phyloP scores from a whole-genome alignment of 2,329 filamentous ascomycete species.

The Alternaria tenuissima region DNA sequence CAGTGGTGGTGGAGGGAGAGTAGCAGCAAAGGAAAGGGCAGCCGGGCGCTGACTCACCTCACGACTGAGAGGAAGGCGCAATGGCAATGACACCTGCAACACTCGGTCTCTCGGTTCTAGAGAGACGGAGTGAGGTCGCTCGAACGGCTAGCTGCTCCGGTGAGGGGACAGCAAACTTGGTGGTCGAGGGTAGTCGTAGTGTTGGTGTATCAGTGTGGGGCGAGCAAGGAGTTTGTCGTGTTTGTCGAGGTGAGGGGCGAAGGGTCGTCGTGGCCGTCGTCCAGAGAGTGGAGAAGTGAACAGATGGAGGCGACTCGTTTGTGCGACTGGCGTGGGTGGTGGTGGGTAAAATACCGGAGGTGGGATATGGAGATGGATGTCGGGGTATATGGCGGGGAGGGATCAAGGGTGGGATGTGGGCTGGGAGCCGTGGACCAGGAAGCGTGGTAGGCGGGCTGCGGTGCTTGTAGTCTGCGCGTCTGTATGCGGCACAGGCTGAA shows the following conservation, averaged over 20 bases:
- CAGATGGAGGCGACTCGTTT: constrained; percentile 5
- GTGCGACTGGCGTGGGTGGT: constrained; percentile 10
- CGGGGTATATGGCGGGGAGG: constrained; percentile 43
- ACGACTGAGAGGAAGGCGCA: constrained; percentile 22
- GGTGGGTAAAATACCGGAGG: constrained; percentile 27
- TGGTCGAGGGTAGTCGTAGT: constrained; percentile 1
- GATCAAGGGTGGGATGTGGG: constrained; percentile 31
- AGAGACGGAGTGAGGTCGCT: constrained; percentile 7
- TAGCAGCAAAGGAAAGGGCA: constrained; percentile 20
- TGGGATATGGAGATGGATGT: constrained; percentile 34
- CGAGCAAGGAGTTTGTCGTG: constrained; percentile 37
- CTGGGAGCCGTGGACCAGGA: constrained; percentile 16
- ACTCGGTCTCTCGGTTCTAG: constrained; percentile 15
- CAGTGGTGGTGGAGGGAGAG: background rate
- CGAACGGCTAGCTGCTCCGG: constrained; percentile 21
- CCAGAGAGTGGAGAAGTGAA: constrained; percentile 1
- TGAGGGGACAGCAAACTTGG: constrained; percentile 30
- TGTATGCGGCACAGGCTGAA: constrained; percentile 14
- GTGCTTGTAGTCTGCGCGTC: constrained; percentile 14
- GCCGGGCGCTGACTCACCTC: constrained; percentile 46
- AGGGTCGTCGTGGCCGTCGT: background rate
- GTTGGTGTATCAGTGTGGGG: constrained; percentile 22
- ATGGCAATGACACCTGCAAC: constrained; percentile 15
- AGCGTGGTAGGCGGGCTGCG: constrained; percentile 15
- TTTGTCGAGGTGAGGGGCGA: constrained; percentile 33